Conservation (phyloP, 106 monocot genomes). For the Gastrodia elata region DNA sequence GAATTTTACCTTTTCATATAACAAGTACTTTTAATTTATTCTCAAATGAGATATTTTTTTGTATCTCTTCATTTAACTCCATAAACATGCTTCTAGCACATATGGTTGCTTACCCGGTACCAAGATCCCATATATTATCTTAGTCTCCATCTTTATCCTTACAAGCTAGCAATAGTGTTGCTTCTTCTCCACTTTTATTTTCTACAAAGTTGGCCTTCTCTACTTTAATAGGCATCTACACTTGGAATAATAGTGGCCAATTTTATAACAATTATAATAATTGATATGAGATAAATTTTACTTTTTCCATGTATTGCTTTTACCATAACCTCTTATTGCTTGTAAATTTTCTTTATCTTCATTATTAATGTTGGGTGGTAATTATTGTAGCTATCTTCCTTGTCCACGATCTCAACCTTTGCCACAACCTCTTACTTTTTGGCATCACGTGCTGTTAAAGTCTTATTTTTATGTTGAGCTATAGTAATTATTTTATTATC, state of each 20-base stretch:
- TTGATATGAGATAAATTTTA: neutral
- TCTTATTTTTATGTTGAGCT: neutral
- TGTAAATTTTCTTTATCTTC: neutral
- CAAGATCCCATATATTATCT: neutral
- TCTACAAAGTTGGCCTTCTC: neutral
- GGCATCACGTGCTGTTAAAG: neutral
- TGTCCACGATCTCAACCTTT: too few relatives aligned
- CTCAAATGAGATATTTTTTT: neutral
- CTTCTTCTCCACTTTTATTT: neutral
- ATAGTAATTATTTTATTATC: neutral
- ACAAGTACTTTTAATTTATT: conserved; percentile 1
- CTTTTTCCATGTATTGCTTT: neutral
- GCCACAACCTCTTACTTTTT: too few relatives aligned
- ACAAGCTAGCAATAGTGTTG: neutral
- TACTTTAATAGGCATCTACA: neutral
- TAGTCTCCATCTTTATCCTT: neutral
- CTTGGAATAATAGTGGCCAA: neutral
- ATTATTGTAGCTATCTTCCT: neutral
- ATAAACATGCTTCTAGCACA: neutral
- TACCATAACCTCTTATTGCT: neutral
- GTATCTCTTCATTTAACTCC: neutral
- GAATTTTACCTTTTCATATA: neutral
- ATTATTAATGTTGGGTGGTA: neutral
- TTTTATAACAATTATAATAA: neutral
- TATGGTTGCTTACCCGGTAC: neutral